These are phyloP conservation scores for Lyophyllum decastes DNA, from an alignment of 768 basidiomycete genomes.

Conservation along the genomic window DNA sequence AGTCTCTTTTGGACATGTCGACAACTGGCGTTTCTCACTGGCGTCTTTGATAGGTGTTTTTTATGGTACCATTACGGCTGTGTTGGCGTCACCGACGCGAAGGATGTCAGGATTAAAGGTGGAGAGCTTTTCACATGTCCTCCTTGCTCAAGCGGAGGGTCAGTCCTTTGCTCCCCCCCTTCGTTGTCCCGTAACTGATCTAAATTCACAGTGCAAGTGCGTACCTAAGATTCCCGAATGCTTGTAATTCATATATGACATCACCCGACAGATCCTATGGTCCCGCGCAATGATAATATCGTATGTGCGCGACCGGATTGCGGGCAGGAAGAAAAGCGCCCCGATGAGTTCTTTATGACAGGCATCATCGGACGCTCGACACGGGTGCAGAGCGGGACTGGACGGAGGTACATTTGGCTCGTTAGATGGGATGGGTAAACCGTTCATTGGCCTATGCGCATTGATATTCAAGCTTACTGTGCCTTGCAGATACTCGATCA, in stretches of 20 bases:
- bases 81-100: constrained; percentile 34
- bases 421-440: constrained; percentile 43
- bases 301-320: constrained; percentile 32
- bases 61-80: constrained; percentile 58
- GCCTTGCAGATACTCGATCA: constrained; percentile 30
- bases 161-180: constrained; percentile 17
- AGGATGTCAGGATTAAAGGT: constrained; percentile 36
- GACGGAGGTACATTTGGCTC: constrained; percentile 29
- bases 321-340: constrained; percentile 12
- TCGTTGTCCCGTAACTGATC: not conserved
- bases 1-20: not conserved
- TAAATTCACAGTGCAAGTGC: constrained; percentile 12
- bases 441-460: not conserved
- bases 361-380: constrained; percentile 33
- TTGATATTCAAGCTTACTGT: not conserved
- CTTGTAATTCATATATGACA: not conserved
- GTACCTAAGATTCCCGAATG: constrained; percentile 4
- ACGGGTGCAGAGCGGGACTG: constrained; percentile 23
- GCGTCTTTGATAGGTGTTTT: constrained; percentile 31
- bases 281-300: constrained; percentile 1
- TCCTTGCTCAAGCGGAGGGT: constrained; percentile 35
- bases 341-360: constrained; percentile 32
- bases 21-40: constrained; percentile 13
- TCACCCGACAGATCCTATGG: constrained; percentile 12
- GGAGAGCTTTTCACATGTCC: constrained; percentile 41